These are phyloP conservation scores for Venturia oleaginea DNA, from an alignment of 2,329 filamentous ascomycete species.

Conservation along the genomic window DNA sequence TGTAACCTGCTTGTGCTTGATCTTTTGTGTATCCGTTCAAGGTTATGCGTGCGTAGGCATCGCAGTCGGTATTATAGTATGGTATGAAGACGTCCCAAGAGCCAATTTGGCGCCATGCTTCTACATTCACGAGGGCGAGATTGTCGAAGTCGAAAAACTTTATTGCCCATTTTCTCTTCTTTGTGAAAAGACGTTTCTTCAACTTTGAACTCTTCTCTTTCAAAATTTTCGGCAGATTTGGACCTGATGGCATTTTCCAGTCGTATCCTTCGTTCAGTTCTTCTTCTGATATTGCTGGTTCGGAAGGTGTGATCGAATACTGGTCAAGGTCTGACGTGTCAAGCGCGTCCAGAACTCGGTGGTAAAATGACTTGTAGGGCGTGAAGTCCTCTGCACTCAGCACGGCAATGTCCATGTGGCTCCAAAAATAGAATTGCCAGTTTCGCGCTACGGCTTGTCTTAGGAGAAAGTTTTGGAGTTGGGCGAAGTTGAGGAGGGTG, in stretches of 20 bases:
- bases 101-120: slow-evolving; percentile 41
- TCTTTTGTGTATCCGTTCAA: slow-evolving; percentile 16
- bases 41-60: slow-evolving; percentile 34
- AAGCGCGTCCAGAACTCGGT: slow-evolving; percentile 20
- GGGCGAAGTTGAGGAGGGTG: slow-evolving; percentile 45
- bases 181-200: not conserved
- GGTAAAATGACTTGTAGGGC: slow-evolving; percentile 25
- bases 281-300: slow-evolving; percentile 2
- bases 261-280: slow-evolving; percentile 7
- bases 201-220: slow-evolving; percentile 11
- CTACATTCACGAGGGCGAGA: slow-evolving; percentile 47
- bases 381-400: slow-evolving; percentile 32
- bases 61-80: slow-evolving; percentile 47
- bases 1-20: slow-evolving; percentile 15
- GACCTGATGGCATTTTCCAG: not conserved
- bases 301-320: slow-evolving; percentile 5
- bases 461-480: slow-evolving; percentile 48
- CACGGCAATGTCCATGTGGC: slow-evolving; percentile 47
- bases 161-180: slow-evolving; percentile 36
- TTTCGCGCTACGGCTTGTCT: slow-evolving; percentile 35
- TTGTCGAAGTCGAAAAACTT: slow-evolving; percentile 53
- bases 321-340: slow-evolving; percentile 8
- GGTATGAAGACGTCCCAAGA: slow-evolving; percentile 51
- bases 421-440: slow-evolving; percentile 47
- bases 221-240: not conserved